These are phyloP conservation scores for Dendrobium catenatum DNA, from an alignment of 106 monocot genomes.

Conservation along the genomic window DNA sequence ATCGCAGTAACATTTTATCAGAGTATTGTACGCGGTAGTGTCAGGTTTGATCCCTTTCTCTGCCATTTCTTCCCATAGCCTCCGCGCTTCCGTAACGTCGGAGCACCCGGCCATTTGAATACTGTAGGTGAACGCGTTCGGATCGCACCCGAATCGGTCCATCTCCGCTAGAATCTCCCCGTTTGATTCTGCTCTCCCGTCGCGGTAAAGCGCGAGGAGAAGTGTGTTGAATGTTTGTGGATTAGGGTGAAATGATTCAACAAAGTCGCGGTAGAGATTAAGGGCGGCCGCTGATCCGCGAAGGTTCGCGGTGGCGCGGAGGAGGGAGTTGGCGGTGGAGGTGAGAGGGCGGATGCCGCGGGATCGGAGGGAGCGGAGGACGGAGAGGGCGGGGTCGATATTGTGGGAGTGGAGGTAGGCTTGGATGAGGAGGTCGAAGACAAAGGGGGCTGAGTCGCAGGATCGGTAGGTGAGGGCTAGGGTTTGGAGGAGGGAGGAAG, in stretches of 20 bases:
- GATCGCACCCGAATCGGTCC: slow-evolving; percentile 27
- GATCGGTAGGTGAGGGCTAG: slow-evolving; percentile 37
- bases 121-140: slow-evolving; percentile 46
- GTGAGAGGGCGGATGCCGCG: slow-evolving; percentile 23
- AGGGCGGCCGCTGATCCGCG: slow-evolving; percentile 33
- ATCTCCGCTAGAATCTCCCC: slow-evolving; percentile 34
- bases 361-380: slow-evolving; percentile 24
- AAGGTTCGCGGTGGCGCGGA: slow-evolving; percentile 16
- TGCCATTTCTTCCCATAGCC: slow-evolving; percentile 46
- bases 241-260: slow-evolving; percentile 9
- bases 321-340: slow-evolving; percentile 35
- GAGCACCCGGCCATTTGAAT: slow-evolving; percentile 53
- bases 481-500: slow-evolving; percentile 19
- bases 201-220: slow-evolving; percentile 41
- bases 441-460: slow-evolving; percentile 69
- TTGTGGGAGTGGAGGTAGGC: slow-evolving; percentile 37
- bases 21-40: slow-evolving; percentile 46
- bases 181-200: slow-evolving; percentile 23
- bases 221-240: slow-evolving; percentile 49
- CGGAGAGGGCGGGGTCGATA: slow-evolving; percentile 30
- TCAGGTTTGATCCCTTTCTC: slow-evolving; percentile 32
- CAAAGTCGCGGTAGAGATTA: slow-evolving; percentile 42
- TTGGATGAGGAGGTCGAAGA: slow-evolving; percentile 64
- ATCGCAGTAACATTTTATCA: slow-evolving; percentile 48
- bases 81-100: slow-evolving; percentile 35